Evolutionary conservation across 78 protist species (phyloP), one percentile per base, ranked within the genome.

Genomic region (Planoprotostelium fungivorum): DNA sequence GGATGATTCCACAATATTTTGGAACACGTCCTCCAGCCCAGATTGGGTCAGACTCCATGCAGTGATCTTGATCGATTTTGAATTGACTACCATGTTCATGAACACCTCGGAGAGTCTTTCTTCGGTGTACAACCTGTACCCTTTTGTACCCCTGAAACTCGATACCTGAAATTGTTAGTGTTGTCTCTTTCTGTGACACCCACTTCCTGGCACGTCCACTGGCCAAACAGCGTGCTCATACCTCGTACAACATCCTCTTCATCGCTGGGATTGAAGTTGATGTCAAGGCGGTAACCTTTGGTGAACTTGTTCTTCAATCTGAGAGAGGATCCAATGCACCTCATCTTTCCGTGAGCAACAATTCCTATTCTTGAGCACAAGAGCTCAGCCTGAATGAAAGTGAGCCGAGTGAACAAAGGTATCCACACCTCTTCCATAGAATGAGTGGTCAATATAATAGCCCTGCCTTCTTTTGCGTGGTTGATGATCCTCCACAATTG

Each of bases 341-440:
- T 36, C 36, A 97, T 37, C 83, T 35, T 31, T 39, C 99, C 98
- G 1, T 88, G 34, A 1, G 92, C 87, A 86, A 97, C 87, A 84
- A 97, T 97, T 28, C 93, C 97, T n/a, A 98, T 93, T 35, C 97
- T 85, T n/a, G 51, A 36, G 63, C 97, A 95, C 10, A 98, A 92
- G 5, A 83, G 88, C 63, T 95, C 96, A 5, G 73, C 73, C 87
- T 35, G 63, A 35, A 37, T n/a, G n/a, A 51, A 51, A 51, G 73
- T 51, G 31, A 51, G 73, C 5, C 16, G 16, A 51, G 29, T 29
- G 29, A 73, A 73, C 29, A 73, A 73, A 73, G 84, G 29, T 73
- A 73, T 29, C 29, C 84, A 25, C 0, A 87, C 96, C 63, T 95
- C 96, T n/a, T 95, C 96, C 93, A 95, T 92, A 1, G 86, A 35